Percentiles rank a stretch among this genome's conserved stretches.
Evolutionary conservation across 495 filamentous ascomycete genomes (phyloP).

Genomic region (Melanomma pulvis-pyrius): DNA sequence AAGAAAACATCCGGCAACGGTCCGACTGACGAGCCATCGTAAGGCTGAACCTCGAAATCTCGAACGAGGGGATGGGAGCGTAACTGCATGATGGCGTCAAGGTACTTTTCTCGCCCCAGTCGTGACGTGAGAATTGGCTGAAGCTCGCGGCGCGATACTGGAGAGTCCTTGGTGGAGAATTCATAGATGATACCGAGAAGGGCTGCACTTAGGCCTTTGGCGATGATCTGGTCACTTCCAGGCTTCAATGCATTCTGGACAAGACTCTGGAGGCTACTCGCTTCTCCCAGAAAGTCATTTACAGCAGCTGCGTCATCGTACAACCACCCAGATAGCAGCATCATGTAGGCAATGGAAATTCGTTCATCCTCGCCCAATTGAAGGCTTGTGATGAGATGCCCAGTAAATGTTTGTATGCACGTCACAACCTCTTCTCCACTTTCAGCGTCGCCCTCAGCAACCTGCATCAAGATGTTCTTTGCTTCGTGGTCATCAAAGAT

Average conservation of each 20-base stretch:
- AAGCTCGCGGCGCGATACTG: constrained; percentile 79
- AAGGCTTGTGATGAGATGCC: constrained; percentile 75
- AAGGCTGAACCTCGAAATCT: constrained; percentile 86
- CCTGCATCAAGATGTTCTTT: constrained; percentile 76
- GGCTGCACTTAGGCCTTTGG: constrained; percentile 80
- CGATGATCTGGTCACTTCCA: constrained; percentile 59
- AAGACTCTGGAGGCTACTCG: constrained; percentile 85
- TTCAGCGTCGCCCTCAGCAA: constrained; percentile 86
- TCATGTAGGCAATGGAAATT: constrained; percentile 82
- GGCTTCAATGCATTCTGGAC: constrained; percentile 72
- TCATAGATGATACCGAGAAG: constrained; percentile 91
- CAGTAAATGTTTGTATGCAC: constrained; percentile 82
- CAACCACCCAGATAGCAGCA: constrained; percentile 90
- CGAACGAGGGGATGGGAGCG: constrained; percentile 80
- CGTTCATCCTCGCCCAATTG: constrained; percentile 78
- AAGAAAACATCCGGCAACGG: constrained; percentile 83
- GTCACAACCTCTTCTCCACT: constrained; percentile 95
- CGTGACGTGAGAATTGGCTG: constrained; percentile 77
- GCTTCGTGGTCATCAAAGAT: constrained; percentile 78
- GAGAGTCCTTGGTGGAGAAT: constrained; percentile 96
- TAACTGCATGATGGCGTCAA: constrained; percentile 78
- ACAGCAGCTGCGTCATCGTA: constrained; percentile 91
- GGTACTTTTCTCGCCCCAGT: constrained; percentile 84
- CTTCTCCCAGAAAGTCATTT: constrained; percentile 92
- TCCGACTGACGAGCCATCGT: constrained; percentile 61